Conservation (phyloP, 2,329 filamentous ascomycete genomes). For the Arthroderma uncinatum region DNA sequence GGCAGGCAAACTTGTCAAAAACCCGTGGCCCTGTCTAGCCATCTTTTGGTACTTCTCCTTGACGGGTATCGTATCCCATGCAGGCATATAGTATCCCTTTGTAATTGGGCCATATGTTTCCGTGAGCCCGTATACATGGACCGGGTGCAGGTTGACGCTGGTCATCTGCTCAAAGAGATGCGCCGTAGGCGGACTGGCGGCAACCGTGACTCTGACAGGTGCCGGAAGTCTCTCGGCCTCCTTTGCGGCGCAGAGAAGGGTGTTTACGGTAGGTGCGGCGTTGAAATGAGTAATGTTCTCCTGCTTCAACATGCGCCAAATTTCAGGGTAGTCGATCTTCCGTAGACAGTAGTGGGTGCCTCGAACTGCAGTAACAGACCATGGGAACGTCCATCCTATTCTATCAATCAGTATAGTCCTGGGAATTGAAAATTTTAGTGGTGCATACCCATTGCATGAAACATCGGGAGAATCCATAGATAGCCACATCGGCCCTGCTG, state of each 20-base stretch:
- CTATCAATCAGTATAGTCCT: neutral
- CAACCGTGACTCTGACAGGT: conserved; percentile 78
- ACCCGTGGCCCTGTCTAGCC: conserved; percentile 89
- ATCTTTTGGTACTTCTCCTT: conserved; percentile 78
- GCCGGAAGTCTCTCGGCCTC: conserved; percentile 60
- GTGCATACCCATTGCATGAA: conserved; percentile 47
- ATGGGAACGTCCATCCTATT: conserved; percentile 69
- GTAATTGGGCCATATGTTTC: conserved; percentile 95
- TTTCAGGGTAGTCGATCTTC: conserved; percentile 87
- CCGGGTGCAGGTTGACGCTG: conserved; percentile 69
- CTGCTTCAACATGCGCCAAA: conserved; percentile 79
- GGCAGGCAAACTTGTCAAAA: conserved; percentile 67
- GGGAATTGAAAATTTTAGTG: neutral
- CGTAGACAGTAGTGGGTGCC: conserved; percentile 92
- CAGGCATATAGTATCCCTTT: conserved; percentile 77
- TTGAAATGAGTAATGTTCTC: conserved; percentile 91
- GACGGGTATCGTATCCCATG: conserved; percentile 63
- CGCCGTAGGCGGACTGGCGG: conserved; percentile 77
- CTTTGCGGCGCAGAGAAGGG: conserved; percentile 68
- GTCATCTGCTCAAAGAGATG: conserved; percentile 93
- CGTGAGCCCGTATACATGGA: conserved; percentile 81
- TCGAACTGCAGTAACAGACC: conserved; percentile 82
- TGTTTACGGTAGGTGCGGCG: conserved; percentile 93
- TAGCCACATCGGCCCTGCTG: conserved; percentile 62
- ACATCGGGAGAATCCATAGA: conserved; percentile 89